These are phyloP conservation scores for Dactylis glomerata DNA, from an alignment of 176 grass and related monocot species.

Conservation along the genomic window DNA sequence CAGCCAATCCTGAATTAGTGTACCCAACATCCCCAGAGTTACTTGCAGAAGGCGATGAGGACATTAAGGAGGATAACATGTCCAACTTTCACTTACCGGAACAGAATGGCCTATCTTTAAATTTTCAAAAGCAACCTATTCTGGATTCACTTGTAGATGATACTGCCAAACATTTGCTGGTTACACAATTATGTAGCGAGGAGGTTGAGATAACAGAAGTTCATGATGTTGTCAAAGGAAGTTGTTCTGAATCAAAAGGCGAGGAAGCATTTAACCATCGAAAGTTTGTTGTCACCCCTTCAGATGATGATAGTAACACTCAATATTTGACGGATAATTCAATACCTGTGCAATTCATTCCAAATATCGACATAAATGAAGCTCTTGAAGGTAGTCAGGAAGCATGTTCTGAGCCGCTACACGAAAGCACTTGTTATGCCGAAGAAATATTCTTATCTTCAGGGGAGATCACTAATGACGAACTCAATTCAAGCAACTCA, in stretches of 20 bases:
- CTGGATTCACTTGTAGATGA: slow-evolving; percentile 3
- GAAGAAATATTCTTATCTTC: slow-evolving; percentile 16
- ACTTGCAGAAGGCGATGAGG: not conserved
- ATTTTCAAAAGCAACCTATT: slow-evolving; percentile 6
- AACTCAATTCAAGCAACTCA: not conserved
- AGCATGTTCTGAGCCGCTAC: slow-evolving; percentile 5
- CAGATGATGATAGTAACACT: not conserved
- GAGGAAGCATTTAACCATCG: slow-evolving; percentile 2
- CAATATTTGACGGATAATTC: not conserved
- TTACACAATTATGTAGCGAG: not conserved
- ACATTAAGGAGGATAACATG: not conserved
- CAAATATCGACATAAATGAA: not conserved
- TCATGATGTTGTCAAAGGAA: slow-evolving; percentile 3
- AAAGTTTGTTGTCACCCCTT: not conserved
- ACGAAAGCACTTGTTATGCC: not conserved
- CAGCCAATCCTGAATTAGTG: slow-evolving; percentile 11
- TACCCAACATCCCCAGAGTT: not conserved
- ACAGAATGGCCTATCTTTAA: not conserved
- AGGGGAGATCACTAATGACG: not conserved
- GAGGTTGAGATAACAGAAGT: not conserved
- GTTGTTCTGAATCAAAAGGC: not conserved
- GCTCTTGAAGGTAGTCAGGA: not conserved
- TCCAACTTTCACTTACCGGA: not conserved
- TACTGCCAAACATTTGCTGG: not conserved
- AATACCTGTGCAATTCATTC: not conserved